These are phyloP conservation scores for Suillus subalutaceus DNA, from an alignment of 768 basidiomycete genomes.

Conservation along the genomic window DNA sequence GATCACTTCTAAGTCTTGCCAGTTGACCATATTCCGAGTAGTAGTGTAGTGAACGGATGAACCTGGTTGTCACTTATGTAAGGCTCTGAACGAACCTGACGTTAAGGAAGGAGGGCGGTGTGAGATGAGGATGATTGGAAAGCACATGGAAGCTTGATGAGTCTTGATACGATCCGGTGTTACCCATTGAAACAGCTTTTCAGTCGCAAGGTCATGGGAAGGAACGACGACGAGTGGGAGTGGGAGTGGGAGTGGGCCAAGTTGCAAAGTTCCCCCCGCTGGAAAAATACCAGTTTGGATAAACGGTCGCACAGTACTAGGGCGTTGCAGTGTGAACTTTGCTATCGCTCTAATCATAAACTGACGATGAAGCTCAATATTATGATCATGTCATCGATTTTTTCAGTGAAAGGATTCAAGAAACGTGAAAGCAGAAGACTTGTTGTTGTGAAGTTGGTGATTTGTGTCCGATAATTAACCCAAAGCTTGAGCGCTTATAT, in stretches of 20 bases:
- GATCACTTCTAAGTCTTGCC: constrained; percentile 19
- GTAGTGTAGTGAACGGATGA: background rate
- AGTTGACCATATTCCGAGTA: constrained; percentile 16
- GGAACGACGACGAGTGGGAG: background rate
- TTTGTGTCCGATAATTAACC: background rate
- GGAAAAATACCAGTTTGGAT: background rate
- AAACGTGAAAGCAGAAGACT: background rate
- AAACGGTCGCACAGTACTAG: background rate
- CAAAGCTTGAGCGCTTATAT: no score
- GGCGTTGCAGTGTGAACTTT: background rate
- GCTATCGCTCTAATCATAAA: background rate
- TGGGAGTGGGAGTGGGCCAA: background rate
- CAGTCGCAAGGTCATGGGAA: background rate
- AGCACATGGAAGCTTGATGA: no score
- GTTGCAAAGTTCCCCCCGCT: background rate
- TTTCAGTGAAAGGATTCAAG: background rate
- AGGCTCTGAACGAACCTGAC: background rate
- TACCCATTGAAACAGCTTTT: background rate
- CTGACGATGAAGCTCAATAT: background rate
- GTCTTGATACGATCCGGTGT: background rate
- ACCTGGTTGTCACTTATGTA: background rate
- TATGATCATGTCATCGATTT: background rate
- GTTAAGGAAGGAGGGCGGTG: no score
- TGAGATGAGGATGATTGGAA: no score
- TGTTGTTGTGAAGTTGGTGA: background rate